Conservation (phyloP, 2,329 filamentous ascomycete species). For the Fusarium sp. region DNA sequence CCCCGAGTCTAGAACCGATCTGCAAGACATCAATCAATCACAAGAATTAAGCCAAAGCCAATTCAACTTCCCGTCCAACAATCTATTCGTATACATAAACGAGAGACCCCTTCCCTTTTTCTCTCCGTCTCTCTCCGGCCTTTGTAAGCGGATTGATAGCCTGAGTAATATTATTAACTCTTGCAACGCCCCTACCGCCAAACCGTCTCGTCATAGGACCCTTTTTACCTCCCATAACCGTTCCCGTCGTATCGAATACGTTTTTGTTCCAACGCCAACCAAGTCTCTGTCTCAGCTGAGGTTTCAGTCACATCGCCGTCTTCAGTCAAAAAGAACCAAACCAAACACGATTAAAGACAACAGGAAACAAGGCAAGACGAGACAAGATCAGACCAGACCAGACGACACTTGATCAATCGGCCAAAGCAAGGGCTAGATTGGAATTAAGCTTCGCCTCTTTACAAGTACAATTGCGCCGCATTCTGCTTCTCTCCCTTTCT, state of each 20-base stretch:
- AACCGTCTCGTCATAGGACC: constrained; percentile 8
- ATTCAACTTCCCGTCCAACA: constrained; percentile 15
- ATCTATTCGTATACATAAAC: constrained; percentile 14
- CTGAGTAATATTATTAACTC: constrained; percentile 8
- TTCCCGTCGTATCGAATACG: constrained; percentile 15
- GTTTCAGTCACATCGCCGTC: constrained; percentile 38
- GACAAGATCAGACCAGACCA: not conserved
- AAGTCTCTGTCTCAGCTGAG: constrained; percentile 32
- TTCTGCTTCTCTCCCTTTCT: constrained; percentile 34
- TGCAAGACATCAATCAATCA: constrained; percentile 30
- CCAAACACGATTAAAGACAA: constrained; percentile 18
- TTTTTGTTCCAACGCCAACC: constrained; percentile 8
- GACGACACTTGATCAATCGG: not conserved
- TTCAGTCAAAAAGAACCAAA: constrained; percentile 19
- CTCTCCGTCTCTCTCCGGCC: not conserved
- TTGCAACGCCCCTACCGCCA: not conserved
- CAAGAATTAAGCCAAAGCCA: constrained; percentile 23
- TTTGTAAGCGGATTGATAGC: constrained; percentile 31
- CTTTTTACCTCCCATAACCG: constrained; percentile 5
- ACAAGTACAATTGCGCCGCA: constrained; percentile 28
- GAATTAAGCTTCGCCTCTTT: constrained; percentile 33
- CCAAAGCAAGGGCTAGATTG: constrained; percentile 20
- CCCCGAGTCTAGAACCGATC: constrained; percentile 29
- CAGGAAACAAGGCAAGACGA: constrained; percentile 9
- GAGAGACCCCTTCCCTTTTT: constrained; percentile 4